Conservation (phyloP, 306 rosid genomes). For the Potentilla sterilis region DNA sequence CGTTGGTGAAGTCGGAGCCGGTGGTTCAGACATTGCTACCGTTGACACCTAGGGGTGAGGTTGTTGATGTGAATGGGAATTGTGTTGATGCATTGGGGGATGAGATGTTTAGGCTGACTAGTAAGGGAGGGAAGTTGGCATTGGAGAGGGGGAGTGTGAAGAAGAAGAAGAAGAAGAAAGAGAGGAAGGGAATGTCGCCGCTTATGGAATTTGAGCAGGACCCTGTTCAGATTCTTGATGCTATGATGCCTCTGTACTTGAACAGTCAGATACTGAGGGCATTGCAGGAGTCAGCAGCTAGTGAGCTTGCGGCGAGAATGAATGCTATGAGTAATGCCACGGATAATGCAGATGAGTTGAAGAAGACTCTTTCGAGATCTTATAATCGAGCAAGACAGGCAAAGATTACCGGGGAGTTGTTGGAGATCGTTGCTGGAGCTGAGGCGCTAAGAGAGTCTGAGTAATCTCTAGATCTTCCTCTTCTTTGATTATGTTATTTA, state of each 20-base stretch:
- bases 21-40: conserved; percentile 75
- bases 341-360: conserved; percentile 68
- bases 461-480: conserved; percentile 21
- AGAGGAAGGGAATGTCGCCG: conserved; percentile 31
- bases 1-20: conserved; percentile 56
- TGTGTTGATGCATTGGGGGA: conserved; percentile 54
- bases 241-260: conserved; percentile 81
- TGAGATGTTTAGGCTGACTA: conserved; percentile 69
- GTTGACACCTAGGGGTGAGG: conserved; percentile 42
- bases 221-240: conserved; percentile 82
- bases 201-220: conserved; percentile 76
- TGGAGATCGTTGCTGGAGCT: conserved; percentile 87
- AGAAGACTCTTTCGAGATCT: conserved; percentile 45
- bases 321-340: conserved; percentile 74
- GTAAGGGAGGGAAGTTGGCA: conserved; percentile 57
- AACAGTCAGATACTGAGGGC: conserved; percentile 70
- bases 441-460: conserved; percentile 52
- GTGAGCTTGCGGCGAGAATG: conserved; percentile 90
- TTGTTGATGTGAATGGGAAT: conserved; percentile 52
- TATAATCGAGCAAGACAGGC: conserved; percentile 72
- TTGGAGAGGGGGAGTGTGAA: conserved; percentile 44
- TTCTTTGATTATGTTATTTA: conserved; percentile 9
- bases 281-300: conserved; percentile 77
- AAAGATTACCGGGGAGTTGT: conserved; percentile 67
- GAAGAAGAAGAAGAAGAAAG: conserved; percentile 22